phyloP scores from a whole-genome alignment of 352 stramenopile species.

The Pseudoperonospora humuli region DNA sequence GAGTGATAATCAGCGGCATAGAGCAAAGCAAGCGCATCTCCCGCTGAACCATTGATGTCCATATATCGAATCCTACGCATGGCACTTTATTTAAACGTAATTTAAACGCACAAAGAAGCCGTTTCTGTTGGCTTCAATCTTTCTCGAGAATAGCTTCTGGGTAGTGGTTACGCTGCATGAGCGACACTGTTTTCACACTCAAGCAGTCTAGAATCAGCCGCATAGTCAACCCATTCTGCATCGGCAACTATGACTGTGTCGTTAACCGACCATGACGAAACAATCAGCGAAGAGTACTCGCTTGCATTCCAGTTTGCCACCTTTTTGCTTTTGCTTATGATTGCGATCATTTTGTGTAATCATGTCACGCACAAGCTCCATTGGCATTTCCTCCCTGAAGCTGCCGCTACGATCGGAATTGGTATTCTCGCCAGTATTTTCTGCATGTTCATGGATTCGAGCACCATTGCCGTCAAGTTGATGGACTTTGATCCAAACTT shows the following conservation, averaged over 20 bases:
- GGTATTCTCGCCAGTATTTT: conserved; percentile 50
- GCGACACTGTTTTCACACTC: no score
- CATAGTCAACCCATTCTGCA: no score
- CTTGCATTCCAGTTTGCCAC: conserved; percentile 71
- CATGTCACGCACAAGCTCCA: conserved; percentile 67
- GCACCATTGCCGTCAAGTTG: conserved; percentile 58
- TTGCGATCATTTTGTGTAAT: conserved; percentile 75
- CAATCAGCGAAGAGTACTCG: conserved; percentile 70
- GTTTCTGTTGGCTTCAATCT: no score
- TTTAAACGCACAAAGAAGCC: no score
- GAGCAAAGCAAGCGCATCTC: no score
- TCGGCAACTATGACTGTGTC: conserved; percentile 13
- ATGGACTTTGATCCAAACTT: conserved; percentile 88
- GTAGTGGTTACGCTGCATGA: no score
- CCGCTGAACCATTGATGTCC: no score
- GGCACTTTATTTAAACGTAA: no score
- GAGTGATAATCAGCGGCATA: no score
- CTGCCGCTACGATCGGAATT: conserved; percentile 56
- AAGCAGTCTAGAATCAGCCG: no score
- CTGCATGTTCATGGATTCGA: conserved; percentile 50
- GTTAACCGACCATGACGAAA: conserved; percentile 17
- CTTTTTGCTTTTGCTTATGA: conserved; percentile 68
- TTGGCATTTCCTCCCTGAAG: conserved; percentile 67
- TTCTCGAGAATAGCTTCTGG: no score
- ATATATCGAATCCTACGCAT: no score